Conservation (phyloP, 2,329 filamentous ascomycete species). For the Trichoderma endophyticum region DNA sequence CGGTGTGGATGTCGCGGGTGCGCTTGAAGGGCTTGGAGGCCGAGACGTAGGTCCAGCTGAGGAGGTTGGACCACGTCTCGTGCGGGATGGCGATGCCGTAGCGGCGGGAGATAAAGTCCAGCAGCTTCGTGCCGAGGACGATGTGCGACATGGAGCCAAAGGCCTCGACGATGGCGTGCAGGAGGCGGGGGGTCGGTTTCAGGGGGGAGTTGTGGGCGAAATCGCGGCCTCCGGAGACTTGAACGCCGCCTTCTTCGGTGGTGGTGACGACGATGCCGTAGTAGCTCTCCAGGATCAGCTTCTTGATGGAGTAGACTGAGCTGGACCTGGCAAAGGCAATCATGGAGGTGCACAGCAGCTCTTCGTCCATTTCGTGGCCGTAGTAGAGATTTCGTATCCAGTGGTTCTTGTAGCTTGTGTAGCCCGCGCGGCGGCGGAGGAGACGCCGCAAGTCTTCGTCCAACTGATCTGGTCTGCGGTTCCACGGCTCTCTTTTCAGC, state of each 20-base stretch:
- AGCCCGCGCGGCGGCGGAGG: constrained; percentile 27
- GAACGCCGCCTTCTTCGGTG: constrained; percentile 21
- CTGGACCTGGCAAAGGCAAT: constrained; percentile 41
- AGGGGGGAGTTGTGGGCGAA: constrained; percentile 51
- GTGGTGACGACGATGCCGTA: constrained; percentile 30
- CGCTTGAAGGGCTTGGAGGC: constrained; percentile 36
- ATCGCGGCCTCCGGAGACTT: constrained; percentile 34
- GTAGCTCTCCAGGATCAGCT: constrained; percentile 32
- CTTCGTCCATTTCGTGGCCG: constrained; percentile 36
- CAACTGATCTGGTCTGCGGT: constrained; percentile 25
- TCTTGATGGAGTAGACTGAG: constrained; percentile 33
- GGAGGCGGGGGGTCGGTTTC: constrained; percentile 55
- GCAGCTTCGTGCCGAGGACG: constrained; percentile 52
- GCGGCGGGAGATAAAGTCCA: constrained; percentile 59
- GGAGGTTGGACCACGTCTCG: constrained; percentile 62
- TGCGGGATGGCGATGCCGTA: constrained; percentile 57
- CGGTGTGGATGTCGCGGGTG: constrained; percentile 36
- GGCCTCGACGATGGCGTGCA: constrained; percentile 64
- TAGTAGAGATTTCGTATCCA: constrained; percentile 27
- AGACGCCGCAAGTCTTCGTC: constrained; percentile 29
- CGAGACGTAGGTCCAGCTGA: constrained; percentile 65
- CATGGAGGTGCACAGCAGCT: constrained; percentile 40
- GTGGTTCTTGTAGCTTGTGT: constrained; percentile 29
- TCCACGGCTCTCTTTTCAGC: constrained; percentile 30
- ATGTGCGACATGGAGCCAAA: constrained; percentile 67